Conservation (phyloP, 2,329 filamentous ascomycete genomes). For the Pestalotiopsis fici region DNA sequence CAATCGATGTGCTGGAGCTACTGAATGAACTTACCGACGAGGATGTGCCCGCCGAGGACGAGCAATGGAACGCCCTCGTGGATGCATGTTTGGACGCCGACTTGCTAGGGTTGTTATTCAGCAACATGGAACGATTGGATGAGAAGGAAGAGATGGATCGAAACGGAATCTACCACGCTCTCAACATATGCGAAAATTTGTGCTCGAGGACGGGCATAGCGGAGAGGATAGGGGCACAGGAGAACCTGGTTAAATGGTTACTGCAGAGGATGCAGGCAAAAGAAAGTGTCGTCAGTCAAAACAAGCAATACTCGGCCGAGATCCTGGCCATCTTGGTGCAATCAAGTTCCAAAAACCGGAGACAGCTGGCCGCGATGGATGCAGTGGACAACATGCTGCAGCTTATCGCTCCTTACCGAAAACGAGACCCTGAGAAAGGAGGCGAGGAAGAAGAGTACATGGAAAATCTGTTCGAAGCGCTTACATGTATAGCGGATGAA, state of each 20-base stretch:
- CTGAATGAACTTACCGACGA: conserved; percentile 91
- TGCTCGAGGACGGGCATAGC: conserved; percentile 66
- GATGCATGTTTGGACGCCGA: conserved; percentile 68
- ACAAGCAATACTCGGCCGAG: conserved; percentile 94
- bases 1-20: conserved; percentile 87
- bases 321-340: conserved; percentile 88
- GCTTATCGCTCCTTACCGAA: conserved; percentile 81
- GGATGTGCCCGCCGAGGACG: conserved; percentile 68
- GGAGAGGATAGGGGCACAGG: conserved; percentile 71
- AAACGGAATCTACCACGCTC: conserved; percentile 81
- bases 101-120: conserved; percentile 71
- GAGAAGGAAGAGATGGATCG: conserved; percentile 74
- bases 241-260: conserved; percentile 74
- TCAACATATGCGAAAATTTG: conserved; percentile 83
- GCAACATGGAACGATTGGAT: conserved; percentile 78
- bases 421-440: conserved; percentile 81
- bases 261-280: conserved; percentile 69
- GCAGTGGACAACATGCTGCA: conserved; percentile 81
- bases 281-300: conserved; percentile 75
- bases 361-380: conserved; percentile 63
- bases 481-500: conserved; percentile 81
- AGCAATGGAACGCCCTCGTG: conserved; percentile 33
- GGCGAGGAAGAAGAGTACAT: conserved; percentile 93
- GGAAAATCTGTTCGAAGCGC: conserved; percentile 86
- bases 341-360: conserved; percentile 66